These are phyloP conservation scores for Annulohypoxylon truncatum DNA, from an alignment of 2,329 filamentous ascomycete species.

Conservation along the genomic window DNA sequence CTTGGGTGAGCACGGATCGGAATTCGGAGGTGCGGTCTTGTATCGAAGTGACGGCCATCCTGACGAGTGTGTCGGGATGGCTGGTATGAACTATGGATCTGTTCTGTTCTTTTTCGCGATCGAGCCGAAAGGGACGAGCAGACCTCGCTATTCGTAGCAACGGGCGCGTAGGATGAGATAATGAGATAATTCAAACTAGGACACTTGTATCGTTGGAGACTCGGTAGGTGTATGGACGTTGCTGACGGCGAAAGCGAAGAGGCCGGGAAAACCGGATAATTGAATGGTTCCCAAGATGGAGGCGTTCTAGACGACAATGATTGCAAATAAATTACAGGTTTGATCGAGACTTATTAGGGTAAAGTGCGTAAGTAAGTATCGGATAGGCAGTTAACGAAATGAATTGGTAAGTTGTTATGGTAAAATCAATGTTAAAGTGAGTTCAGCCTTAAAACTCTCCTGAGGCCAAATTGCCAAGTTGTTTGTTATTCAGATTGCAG, in stretches of 20 bases:
- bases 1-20: slow-evolving; percentile 87
- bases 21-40: slow-evolving; percentile 98
- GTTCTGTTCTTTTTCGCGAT: not conserved
- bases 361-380: no score
- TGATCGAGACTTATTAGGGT: not conserved
- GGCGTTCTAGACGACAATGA: slow-evolving; percentile 22
- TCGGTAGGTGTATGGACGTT: not conserved
- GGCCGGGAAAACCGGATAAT: slow-evolving; percentile 36
- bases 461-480: slow-evolving; percentile 38
- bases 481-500: slow-evolving; percentile 32
- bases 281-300: not conserved
- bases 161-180: not conserved
- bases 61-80: slow-evolving; percentile 41
- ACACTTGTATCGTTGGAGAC: slow-evolving; percentile 7
- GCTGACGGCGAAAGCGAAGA: not conserved
- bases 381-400: not conserved
- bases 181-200: not conserved
- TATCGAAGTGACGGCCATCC: slow-evolving; percentile 78
- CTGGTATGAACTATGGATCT: slow-evolving; percentile 5
- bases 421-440: not conserved
- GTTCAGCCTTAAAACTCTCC: slow-evolving; percentile 37
- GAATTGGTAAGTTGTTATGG: not conserved
- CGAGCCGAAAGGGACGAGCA: not conserved
- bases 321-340: slow-evolving; percentile 2
- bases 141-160: not conserved